Base-by-base conservation (phyloP, 345 rosid genomes). In the Citrus sp. region DNA sequence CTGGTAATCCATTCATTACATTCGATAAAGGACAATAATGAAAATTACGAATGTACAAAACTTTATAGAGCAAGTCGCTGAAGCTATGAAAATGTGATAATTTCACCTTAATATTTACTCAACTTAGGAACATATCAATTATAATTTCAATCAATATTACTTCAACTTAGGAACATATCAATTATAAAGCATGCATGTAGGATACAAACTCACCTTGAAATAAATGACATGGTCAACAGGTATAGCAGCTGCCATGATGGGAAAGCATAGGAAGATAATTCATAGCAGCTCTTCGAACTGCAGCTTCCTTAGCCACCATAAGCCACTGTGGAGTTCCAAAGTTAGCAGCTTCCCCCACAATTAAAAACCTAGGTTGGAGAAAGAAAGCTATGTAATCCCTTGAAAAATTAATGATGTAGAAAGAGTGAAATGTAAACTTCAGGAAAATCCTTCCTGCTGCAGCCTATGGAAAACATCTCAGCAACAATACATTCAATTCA, bases 251-350 rank as follows among this genome's bases (percentile, higher is more conserved):
- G 99, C 85, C n/a, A n/a, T 94, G 98, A 88, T 96, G 99, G 58
- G 99, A 96, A 80, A 96, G 95, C 99, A 96, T 96, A 35, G 99
- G 99, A 78, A 96, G 94, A 89, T 92, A 96, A 88, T 93, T 96
- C 99, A 96, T 96, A 69, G 99, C 99, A 77, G 99, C 99, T 85
- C 99, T 88, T 7, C 99, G 98, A 42, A 96, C 92, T 70, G 98
- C 99, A 83, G 99, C 99, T 82, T 92, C 99, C 89, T 92, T 96
- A 21, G 99, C 99, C 83, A 94, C 89, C 80, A 83, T 86, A 77
- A 96, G 97, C 99, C 99, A 96, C 83, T 92, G 95, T 35, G 99
- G 94, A 80, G 99, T 96, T 76, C 98, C 98, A 87, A 96, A 96
- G 82, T 96, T 96, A 77, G 99, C 98, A 42, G 99, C 99, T 87